Evolutionary conservation across 2,329 filamentous ascomycete species (phyloP), one percentile per base, ranked within the genome.

Genomic region (Elsinoe arachidis): DNA sequence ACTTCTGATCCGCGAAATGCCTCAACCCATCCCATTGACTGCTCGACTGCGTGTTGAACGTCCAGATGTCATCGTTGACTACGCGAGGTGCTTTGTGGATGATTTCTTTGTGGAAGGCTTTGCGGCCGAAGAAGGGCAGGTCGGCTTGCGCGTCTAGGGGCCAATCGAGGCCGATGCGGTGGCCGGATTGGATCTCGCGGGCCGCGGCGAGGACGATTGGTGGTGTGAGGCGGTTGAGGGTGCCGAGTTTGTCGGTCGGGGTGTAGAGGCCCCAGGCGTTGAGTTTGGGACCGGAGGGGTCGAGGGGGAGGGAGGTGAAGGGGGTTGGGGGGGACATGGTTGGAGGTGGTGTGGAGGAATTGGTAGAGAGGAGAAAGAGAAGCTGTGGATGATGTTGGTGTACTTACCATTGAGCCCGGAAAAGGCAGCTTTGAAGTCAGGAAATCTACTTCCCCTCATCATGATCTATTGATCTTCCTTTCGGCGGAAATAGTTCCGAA

Each of bases 31-130:
- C 80, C 79, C 79, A 83, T 66, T 83, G 80, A 43, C 76, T 79
- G 37, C 78, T 79, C 6, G 74, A 74, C 67, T 83, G 81, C 0
- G 80, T 78, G 66, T 84, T 84, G 62, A 83, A 78, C 0, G 73
- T 74, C 74, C 80, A 80, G 30, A 77, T 70, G 66, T 85, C 82
- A 64, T 85, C 83, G 64, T 85, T 84, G 23, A 83, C 77, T 5
- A 73, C 70, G 14, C 76, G 69, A 2, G 78, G 77, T 1, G 72
- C 66, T 67, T 81, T 82, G 44, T 76, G 72, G 58, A 78, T 73
- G 23, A 83, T 67, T 14, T 79, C 67, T 62, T 81, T 76, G 59
- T 80, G 72, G 64, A 86, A 82, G 2, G 73, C 68, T 59, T 78
- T 74, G 14, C 83, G 76, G 58, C 74, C 72, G 67, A 85, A 83